Conservation (phyloP, 1,284 basidiomycete species). For the Sphagnurus paluster region DNA sequence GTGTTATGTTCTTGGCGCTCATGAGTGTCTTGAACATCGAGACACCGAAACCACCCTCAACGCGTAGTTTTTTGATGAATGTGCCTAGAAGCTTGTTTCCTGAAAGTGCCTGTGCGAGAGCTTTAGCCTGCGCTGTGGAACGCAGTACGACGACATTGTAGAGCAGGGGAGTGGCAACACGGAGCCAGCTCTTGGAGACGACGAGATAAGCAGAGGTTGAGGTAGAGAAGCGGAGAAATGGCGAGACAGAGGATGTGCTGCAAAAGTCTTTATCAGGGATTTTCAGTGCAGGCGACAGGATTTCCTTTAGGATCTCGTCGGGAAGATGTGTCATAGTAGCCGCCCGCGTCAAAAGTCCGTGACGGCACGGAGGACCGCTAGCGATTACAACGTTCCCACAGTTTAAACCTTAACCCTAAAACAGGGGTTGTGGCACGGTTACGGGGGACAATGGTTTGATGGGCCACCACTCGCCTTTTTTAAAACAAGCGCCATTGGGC, state of each 20-base stretch:
- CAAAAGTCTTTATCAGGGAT: slow-evolving; percentile 12
- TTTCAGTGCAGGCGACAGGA: slow-evolving; percentile 7
- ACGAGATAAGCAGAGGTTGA: slow-evolving; percentile 10
- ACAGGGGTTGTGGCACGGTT: slow-evolving; percentile 4
- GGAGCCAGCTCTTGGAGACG: slow-evolving; percentile 17
- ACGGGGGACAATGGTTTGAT: slow-evolving; percentile 6
- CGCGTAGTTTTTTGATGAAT: slow-evolving; percentile 25
- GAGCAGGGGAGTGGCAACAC: slow-evolving; percentile 24
- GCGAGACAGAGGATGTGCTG: slow-evolving; percentile 8
- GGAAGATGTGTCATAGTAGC: not conserved
- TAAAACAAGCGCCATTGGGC: not conserved
- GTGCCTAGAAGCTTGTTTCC: slow-evolving; percentile 19
- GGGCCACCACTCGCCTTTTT: not conserved
- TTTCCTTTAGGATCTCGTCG: slow-evolving; percentile 13
- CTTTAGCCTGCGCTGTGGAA: slow-evolving; percentile 25
- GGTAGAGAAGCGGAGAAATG: slow-evolving; percentile 7
- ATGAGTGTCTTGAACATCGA: slow-evolving; percentile 17
- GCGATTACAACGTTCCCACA: no score
- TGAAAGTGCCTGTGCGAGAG: slow-evolving; percentile 20
- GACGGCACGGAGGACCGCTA: no score
- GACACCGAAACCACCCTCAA: slow-evolving; percentile 27
- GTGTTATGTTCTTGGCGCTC: no score
- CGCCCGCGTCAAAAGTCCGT: no score
- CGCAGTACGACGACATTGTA: slow-evolving; percentile 25
- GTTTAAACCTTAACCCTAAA: slow-evolving; percentile 13